These are phyloP conservation scores for Neohortaea acidophila DNA, from an alignment of 495 filamentous ascomycete species.

Conservation along the genomic window DNA sequence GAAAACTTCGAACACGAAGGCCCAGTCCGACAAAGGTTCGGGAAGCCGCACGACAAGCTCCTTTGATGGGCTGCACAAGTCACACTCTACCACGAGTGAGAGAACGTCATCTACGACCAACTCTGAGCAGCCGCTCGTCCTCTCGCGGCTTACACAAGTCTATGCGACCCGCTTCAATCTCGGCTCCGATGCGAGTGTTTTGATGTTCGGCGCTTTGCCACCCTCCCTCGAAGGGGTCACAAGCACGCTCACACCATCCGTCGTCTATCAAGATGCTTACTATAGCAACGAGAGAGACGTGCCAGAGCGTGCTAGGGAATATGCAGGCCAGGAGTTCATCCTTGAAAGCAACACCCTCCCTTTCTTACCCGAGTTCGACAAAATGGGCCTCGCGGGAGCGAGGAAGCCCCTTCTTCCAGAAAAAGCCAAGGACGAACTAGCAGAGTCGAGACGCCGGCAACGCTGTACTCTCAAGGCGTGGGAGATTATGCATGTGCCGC, in stretches of 20 bases:
- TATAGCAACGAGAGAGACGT: slow-evolving; percentile 82
- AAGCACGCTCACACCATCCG: slow-evolving; percentile 30
- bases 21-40: no score
- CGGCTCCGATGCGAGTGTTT: slow-evolving; percentile 1
- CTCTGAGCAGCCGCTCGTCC: no score
- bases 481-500: slow-evolving; percentile 51
- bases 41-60: no score
- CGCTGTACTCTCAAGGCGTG: slow-evolving; percentile 45
- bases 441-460: slow-evolving; percentile 34
- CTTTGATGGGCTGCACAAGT: no score
- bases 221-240: slow-evolving; percentile 24
- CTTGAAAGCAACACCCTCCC: slow-evolving; percentile 58
- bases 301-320: slow-evolving; percentile 62
- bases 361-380: slow-evolving; percentile 67
- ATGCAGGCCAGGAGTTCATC: slow-evolving; percentile 77
- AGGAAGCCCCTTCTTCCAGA: slow-evolving; percentile 33
- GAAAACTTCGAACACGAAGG: no score
- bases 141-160: slow-evolving; percentile 18
- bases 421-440: slow-evolving; percentile 34
- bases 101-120: no score
- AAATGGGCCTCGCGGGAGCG: slow-evolving; percentile 41
- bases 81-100: no score
- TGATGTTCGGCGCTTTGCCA: slow-evolving; percentile 21
- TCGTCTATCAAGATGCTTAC: slow-evolving; percentile 73
- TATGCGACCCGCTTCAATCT: slow-evolving; percentile 18